phyloP scores from a whole-genome alignment of 768 basidiomycete species.

The Trametes villosa region DNA sequence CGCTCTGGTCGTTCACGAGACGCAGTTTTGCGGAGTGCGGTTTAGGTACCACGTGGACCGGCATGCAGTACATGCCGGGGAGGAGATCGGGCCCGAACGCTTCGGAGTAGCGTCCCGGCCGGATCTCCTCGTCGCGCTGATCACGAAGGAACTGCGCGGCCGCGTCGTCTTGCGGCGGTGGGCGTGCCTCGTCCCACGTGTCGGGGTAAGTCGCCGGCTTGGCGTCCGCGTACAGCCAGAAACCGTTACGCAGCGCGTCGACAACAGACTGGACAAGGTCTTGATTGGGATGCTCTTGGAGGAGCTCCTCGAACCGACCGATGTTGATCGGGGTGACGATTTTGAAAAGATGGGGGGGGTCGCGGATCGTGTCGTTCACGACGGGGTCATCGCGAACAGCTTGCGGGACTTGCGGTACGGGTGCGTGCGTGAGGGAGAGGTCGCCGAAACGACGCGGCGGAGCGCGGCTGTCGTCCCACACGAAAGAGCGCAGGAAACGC shows the following conservation, averaged over 20 bases:
- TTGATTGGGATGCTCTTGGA: conserved; percentile 43
- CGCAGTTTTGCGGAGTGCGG: conserved; percentile 37
- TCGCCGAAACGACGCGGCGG: conserved; percentile 27
- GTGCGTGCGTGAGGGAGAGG: conserved; percentile 3
- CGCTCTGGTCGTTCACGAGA: conserved; percentile 45
- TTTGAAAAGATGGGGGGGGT: conserved; percentile 38
- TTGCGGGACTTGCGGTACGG: conserved; percentile 21
- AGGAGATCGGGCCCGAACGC: conserved; percentile 41
- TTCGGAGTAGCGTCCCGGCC: conserved; percentile 23
- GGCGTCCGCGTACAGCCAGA: conserved; percentile 49
- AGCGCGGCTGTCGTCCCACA: conserved; percentile 22
- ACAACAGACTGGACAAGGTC: conserved; percentile 41
- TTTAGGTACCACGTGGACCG: conserved; percentile 45
- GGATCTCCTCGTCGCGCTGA: conserved; percentile 24
- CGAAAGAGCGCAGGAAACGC: conserved; percentile 13
- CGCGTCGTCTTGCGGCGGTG: background rate
- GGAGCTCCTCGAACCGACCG: conserved; percentile 32
- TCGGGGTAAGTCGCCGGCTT: conserved; percentile 30
- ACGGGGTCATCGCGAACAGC: conserved; percentile 21
- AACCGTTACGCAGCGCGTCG: conserved; percentile 40
- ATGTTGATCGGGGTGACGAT: conserved; percentile 44
- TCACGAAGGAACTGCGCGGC: background rate
- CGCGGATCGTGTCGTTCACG: conserved; percentile 28
- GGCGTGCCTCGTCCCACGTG: conserved; percentile 8
- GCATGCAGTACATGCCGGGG: conserved; percentile 49